Evolutionary conservation across 352 stramenopile species (phyloP), one percentile per base, ranked within the genome.

Genomic region (Globisporangium spinosum): DNA sequence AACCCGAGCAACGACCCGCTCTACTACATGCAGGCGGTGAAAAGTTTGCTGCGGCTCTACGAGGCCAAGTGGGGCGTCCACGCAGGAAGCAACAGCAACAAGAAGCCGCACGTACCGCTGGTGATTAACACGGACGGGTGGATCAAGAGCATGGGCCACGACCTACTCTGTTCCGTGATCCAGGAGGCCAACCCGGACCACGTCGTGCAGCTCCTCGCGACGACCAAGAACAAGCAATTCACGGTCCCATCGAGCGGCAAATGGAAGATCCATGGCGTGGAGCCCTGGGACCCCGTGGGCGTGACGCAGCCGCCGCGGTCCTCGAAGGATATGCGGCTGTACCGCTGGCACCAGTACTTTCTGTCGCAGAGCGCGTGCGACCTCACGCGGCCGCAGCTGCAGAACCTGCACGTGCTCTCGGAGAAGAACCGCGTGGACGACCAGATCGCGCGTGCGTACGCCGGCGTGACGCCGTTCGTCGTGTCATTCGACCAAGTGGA

Each of bases 41-140:
- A 86, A 70, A 89, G 77, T 32, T 62, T 94, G 45, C 70, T 93
- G 22, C 78, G 68, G n/a, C 60, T 93, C 40, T 90, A 90, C 65
- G 75, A 83, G 29, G 58, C 66, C 35, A 90, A 87, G 20, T 89
- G 78, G 79, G 77, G 80, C 13, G 38, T 47, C 13, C 60, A 61
- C 27, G 10, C 32, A 20, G 34, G n/a, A 40, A 9, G 63, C 15
- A 40, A 34, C 13, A 40, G 27, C 9, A 60, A 72, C 35, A 59
- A 68, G 27, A 57, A 56, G 15, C 29, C 62, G 32, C 43, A 69
- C 45, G 78, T 97, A 29, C 96, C 96, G 35, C 79, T 99, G 1
- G 76, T 99, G 15, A 87, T 99, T 67, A 99, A 99, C 74, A 98
- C 96, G 17, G 96, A 98, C 75, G 97, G 97, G 49, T 99, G 96